These are phyloP conservation scores for Hyaloscypha variabilis DNA, from an alignment of 495 filamentous ascomycete species.

Conservation along the genomic window DNA sequence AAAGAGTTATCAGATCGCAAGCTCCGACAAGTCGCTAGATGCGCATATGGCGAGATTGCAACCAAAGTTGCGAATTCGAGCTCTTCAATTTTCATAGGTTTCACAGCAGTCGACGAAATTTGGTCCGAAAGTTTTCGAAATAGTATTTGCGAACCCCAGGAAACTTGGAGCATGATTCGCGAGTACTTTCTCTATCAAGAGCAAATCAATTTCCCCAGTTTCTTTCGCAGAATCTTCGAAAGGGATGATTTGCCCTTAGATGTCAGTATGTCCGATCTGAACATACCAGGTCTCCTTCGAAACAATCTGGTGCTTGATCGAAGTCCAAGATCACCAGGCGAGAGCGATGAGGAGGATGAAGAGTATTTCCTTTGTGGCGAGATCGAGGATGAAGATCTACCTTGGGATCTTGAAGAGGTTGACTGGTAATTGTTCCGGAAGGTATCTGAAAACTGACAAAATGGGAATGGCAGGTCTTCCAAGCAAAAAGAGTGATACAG, in stretches of 20 bases:
- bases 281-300: background rate
- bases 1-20: background rate
- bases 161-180: background rate
- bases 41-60: background rate
- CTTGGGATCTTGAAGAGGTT: conserved; percentile 11
- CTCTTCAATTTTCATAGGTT: background rate
- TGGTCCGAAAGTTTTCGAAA: too few species aligned
- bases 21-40: background rate
- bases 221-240: background rate
- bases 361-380: conserved; percentile 11
- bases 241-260: background rate
- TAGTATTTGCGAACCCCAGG: too few species aligned
- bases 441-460: background rate
- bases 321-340: background rate
- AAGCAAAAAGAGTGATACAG: too few species aligned
- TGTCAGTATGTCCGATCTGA: background rate
- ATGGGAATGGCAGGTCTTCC: too few species aligned
- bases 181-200: background rate
- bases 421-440: conserved; percentile 9
- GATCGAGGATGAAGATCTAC: conserved; percentile 15
- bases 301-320: background rate
- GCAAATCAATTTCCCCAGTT: background rate
- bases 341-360: background rate
- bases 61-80: background rate
- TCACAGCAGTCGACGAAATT: background rate